Evolutionary conservation across 2,329 filamentous ascomycete species (phyloP), one percentile per base, ranked within the genome.

Genomic region (Claviceps capensis): DNA sequence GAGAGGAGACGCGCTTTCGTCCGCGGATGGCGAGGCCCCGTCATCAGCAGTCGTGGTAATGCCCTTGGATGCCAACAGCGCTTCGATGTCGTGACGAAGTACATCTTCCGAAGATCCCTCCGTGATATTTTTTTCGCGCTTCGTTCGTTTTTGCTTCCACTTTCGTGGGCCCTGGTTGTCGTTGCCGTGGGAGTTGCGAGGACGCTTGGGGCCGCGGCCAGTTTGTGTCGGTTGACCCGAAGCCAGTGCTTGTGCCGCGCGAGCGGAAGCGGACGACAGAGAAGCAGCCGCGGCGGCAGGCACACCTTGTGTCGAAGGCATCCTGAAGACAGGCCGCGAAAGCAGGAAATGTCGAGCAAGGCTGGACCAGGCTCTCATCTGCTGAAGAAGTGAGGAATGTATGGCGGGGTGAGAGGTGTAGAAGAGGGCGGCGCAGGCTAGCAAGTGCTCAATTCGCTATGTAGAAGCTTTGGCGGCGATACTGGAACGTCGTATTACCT

Each of bases 91-190:
- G 48, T 74, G 67, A 48, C 76, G 69, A 46, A 88, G 70, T 47
- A 88, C 79, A 61, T 88, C 81, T 54, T 88, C 84, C 19, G 73
- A 72, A 0, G 81, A 79, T 8, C 80, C 82, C 55, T 78, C 77
- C 43, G 77, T 77, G 55, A 76, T 82, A 58, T 78, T 77, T 56
- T 74, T 74, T 61, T 79, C 76, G 52, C 75, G 74, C 72, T 78
- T 81, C 41, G 72, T 72, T 65, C 78, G 78, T 59, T 76, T 77
- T 50, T 69, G 63, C 57, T 70, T 68, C 60, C 61, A 63, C 37
- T 58, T 58, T 57, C 55, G 37, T 11, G 26, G 57, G 26, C 22
- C 16, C n/a, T 17, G 6, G 17, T 40, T 50, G 52, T 19, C 44
- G 38, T 19, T 50, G 46, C 30, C 43, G 38, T 48, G 48, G 30